phyloP scores from a whole-genome alignment of 1,284 basidiomycete genomes.

The Ustilago cynodontis region DNA sequence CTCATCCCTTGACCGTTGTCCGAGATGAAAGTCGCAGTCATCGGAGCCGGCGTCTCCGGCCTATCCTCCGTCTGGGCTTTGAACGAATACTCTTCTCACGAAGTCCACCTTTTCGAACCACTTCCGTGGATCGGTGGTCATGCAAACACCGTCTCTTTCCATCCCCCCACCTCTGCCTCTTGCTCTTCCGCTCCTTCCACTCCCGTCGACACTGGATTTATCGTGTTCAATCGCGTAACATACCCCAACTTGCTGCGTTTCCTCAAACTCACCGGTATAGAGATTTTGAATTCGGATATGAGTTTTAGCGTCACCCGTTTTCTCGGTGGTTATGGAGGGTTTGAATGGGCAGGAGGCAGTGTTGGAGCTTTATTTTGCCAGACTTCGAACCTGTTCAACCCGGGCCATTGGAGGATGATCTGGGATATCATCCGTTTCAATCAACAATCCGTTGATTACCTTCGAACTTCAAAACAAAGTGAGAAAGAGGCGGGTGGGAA shows the following conservation, averaged over 20 bases:
- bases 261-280: conserved; percentile 75
- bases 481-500: conserved; percentile 59
- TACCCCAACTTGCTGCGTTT: conserved; percentile 86
- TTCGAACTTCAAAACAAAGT: conserved; percentile 50
- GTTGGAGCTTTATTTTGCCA: conserved; percentile 55
- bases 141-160: conserved; percentile 80
- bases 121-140: conserved; percentile 81
- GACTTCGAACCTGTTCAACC: conserved; percentile 72
- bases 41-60: conserved; percentile 83
- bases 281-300: conserved; percentile 78
- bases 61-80: conserved; percentile 83
- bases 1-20: not conserved
- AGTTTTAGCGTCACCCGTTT: conserved; percentile 77
- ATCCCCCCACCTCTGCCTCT: conserved; percentile 56
- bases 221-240: conserved; percentile 80
- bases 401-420: conserved; percentile 80
- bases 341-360: conserved; percentile 59
- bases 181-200: conserved; percentile 20
- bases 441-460: conserved; percentile 74
- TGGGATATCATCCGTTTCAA: conserved; percentile 86
- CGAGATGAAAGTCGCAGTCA: conserved; percentile 75
- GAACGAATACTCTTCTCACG: conserved; percentile 82
- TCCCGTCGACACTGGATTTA: conserved; percentile 56
- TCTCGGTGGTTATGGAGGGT: conserved; percentile 36
- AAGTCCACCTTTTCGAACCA: conserved; percentile 83